Percentiles rank a stretch among this genome's conserved stretches.
These are phyloP conservation scores for Stellera chamaejasme DNA, from an alignment of 345 rosid species.

Conservation along the genomic window DNA sequence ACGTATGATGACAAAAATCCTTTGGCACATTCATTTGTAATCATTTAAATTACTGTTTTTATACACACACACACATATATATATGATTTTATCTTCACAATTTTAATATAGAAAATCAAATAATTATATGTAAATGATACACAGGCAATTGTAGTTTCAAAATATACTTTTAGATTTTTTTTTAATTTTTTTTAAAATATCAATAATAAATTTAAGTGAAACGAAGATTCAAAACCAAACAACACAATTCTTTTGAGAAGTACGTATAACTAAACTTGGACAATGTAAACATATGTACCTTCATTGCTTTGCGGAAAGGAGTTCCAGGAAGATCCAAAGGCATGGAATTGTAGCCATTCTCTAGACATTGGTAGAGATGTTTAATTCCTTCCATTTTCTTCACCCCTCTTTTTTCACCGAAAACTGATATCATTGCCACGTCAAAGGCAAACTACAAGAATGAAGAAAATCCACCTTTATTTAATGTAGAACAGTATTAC, in stretches of 20 bases:
- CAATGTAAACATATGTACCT: slow-evolving; percentile 27
- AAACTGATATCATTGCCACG: slow-evolving; percentile 81
- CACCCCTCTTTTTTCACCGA: slow-evolving; percentile 48
- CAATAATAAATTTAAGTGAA: too few relatives aligned
- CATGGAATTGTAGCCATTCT: slow-evolving; percentile 93
- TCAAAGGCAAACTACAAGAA: slow-evolving; percentile 77
- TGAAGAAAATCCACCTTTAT: slow-evolving; percentile 4
- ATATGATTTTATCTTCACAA: too few relatives aligned
- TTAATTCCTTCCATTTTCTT: slow-evolving; percentile 56
- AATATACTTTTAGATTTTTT: too few relatives aligned
- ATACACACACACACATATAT: too few relatives aligned
- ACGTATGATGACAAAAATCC: too few relatives aligned
- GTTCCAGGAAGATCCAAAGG: slow-evolving; percentile 84
- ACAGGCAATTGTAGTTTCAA: too few relatives aligned
- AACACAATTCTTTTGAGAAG: not conserved
- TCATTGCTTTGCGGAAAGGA: slow-evolving; percentile 68
- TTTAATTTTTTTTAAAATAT: too few relatives aligned
- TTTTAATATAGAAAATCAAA: too few relatives aligned
- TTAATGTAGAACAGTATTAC: not conserved
- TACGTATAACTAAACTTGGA: not conserved
- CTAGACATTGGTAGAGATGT: slow-evolving; percentile 56
- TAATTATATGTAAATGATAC: too few relatives aligned
- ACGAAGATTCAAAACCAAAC: not conserved
- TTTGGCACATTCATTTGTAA: too few relatives aligned
- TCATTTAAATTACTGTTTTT: too few relatives aligned